A percentile compares a stretch with the other conserved stretches of the same genome.
phyloP scores from a whole-genome alignment of 2,329 filamentous ascomycete genomes.

The Zopfia rhizophila region DNA sequence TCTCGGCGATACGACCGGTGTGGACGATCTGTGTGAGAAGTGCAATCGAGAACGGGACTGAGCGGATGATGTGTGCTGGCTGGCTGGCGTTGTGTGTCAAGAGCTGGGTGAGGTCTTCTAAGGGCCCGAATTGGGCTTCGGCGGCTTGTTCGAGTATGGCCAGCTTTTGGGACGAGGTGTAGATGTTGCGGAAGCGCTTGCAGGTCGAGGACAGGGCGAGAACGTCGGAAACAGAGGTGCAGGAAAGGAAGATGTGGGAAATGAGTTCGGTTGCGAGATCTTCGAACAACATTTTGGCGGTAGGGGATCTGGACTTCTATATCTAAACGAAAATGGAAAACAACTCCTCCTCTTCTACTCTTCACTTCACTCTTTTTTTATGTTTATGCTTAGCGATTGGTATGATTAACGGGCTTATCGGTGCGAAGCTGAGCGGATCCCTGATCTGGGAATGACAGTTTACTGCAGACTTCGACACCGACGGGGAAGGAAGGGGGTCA shows the following conservation, averaged over 20 bases:
- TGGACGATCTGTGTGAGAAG: conserved; percentile 66
- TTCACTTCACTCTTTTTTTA: conserved; percentile 10
- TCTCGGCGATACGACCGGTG: conserved; percentile 64
- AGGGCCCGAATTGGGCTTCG: conserved; percentile 67
- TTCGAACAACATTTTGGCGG: conserved; percentile 63
- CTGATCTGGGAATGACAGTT: conserved; percentile 16
- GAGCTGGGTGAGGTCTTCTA: conserved; percentile 68
- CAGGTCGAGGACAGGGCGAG: conserved; percentile 65
- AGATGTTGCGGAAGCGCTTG: conserved; percentile 64
- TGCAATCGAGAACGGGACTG: conserved; percentile 64
- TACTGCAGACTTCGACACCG: conserved; percentile 38
- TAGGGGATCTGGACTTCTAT: conserved; percentile 8
- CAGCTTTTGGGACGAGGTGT: conserved; percentile 64
- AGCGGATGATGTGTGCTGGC: conserved; percentile 64
- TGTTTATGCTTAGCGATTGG: conserved; percentile 13
- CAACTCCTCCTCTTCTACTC: conserved; percentile 17
- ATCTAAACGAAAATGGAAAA: conserved; percentile 10
- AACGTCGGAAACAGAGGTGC: conserved; percentile 63
- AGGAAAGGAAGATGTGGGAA: conserved; percentile 65
- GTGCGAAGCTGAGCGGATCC: conserved; percentile 32
- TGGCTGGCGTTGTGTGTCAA: conserved; percentile 70
- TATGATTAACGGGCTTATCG: conserved; percentile 29
- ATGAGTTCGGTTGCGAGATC: conserved; percentile 68
- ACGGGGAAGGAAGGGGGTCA: conserved; percentile 48
- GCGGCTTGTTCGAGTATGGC: conserved; percentile 64